These are phyloP conservation scores for Solidago caesia DNA, from an alignment of 129 eudicot genomes.

Conservation along the genomic window DNA sequence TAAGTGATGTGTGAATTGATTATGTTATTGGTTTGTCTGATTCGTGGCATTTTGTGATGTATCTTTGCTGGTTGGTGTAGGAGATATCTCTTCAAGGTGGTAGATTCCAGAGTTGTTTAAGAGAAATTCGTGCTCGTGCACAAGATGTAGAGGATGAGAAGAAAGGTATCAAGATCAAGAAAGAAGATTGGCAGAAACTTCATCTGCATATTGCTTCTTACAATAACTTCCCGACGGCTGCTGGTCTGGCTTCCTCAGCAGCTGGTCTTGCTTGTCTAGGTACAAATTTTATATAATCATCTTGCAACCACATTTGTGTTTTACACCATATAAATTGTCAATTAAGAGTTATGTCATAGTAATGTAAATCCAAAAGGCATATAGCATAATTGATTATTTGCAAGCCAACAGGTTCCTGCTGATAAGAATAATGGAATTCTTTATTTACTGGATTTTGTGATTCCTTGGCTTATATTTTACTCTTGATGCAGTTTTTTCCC, in stretches of 20 bases:
- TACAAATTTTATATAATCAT: conserved; percentile 21
- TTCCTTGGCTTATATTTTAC: not conserved
- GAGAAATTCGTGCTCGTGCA: conserved; percentile 94
- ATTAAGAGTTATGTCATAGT: not conserved
- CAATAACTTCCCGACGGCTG: conserved; percentile 98
- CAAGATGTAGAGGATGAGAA: conserved; percentile 79
- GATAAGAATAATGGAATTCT: not conserved
- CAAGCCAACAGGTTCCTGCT: not conserved
- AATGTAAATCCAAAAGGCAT: not conserved
- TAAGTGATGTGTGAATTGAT: conserved; percentile 12
- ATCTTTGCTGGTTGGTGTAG: conserved; percentile 48
- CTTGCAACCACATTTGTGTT: not conserved
- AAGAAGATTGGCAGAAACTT: conserved; percentile 82
- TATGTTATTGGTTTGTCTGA: conserved; percentile 3
- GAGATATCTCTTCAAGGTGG: conserved; percentile 93
- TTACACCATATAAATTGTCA: not conserved
- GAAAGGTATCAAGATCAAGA: conserved; percentile 71
- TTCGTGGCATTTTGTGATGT: conserved; percentile 14
- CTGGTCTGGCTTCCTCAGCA: conserved; percentile 98
- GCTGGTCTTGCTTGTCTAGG: conserved; percentile 99
- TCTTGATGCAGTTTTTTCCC: conserved; percentile 71
- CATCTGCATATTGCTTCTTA: conserved; percentile 92
- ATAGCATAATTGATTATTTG: too few species aligned
- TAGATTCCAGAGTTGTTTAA: conserved; percentile 81
- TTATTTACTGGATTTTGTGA: conserved; percentile 9